Percentiles rank a stretch among this genome's conserved stretches.
Evolutionary conservation across 306 rosid genomes (phyloP).

Genomic region (Rosa chinensis): DNA sequence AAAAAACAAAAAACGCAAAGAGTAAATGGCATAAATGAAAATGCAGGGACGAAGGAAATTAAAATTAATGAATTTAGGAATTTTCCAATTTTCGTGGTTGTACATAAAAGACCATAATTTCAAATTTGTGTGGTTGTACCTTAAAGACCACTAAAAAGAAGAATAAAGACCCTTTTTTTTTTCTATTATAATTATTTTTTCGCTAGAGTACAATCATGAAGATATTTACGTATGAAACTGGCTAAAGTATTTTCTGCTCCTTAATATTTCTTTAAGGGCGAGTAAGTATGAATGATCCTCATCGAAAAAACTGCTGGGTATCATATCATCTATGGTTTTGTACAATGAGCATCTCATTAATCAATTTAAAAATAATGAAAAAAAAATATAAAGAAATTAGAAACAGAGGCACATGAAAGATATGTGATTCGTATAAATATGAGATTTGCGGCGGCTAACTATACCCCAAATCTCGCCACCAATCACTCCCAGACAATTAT

Average conservation of each 20-base stretch:
- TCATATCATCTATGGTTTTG: neutral
- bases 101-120: conserved; percentile 1
- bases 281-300: conserved; percentile 5
- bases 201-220: conserved; percentile 6
- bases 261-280: neutral
- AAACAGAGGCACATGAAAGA: conserved; percentile 39
- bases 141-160: conserved; percentile 9
- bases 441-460: conserved; percentile 67
- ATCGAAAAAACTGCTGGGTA: neutral
- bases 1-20: neutral
- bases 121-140: conserved; percentile 17
- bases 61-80: neutral
- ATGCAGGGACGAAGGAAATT: neutral
- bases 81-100: neutral
- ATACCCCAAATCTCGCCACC: conserved; percentile 87
- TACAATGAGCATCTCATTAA: neutral
- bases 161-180: neutral
- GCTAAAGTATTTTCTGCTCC: neutral
- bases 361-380: neutral
- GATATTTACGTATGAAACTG: neutral
- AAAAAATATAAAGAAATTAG: neutral
- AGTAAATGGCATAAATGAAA: neutral
- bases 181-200: neutral
- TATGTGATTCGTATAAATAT: conserved; percentile 39
- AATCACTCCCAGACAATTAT: conserved; percentile 58